Conservation (phyloP, 345 rosid genomes). For the Sonneratia alba region DNA sequence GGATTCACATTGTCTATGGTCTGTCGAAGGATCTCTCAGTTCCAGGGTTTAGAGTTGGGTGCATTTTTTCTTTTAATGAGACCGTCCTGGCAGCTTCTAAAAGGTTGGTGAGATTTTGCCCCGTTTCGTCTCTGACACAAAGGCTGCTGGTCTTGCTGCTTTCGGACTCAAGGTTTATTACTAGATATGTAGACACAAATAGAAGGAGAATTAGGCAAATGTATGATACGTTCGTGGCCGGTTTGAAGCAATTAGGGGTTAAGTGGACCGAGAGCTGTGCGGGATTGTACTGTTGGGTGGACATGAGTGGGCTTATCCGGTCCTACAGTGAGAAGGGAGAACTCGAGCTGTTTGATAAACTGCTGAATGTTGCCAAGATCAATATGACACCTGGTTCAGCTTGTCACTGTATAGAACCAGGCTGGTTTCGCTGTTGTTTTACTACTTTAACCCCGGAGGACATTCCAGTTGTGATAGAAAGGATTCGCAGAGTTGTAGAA, state of each 20-base stretch:
- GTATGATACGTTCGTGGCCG: slow-evolving; percentile 45
- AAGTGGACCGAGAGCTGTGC: slow-evolving; percentile 52
- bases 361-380: slow-evolving; percentile 63
- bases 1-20: slow-evolving; percentile 81
- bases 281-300: slow-evolving; percentile 84
- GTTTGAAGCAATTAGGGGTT: slow-evolving; percentile 50
- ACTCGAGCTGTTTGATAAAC: slow-evolving; percentile 62
- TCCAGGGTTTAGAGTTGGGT: slow-evolving; percentile 77
- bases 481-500: slow-evolving; percentile 47
- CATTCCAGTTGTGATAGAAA: slow-evolving; percentile 47
- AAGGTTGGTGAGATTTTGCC: slow-evolving; percentile 61
- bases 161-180: slow-evolving; percentile 50
- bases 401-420: slow-evolving; percentile 87
- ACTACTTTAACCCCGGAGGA: slow-evolving; percentile 52
- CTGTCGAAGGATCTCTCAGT: slow-evolving; percentile 83
- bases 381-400: slow-evolving; percentile 85
- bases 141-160: slow-evolving; percentile 67
- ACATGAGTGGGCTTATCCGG: slow-evolving; percentile 64
- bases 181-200: slow-evolving; percentile 46
- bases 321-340: slow-evolving; percentile 81
- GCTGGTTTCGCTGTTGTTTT: slow-evolving; percentile 95
- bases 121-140: slow-evolving; percentile 70
- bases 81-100: slow-evolving; percentile 57
- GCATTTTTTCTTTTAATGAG: slow-evolving; percentile 63
- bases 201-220: slow-evolving; percentile 42